phyloP scores from a whole-genome alignment of 2,329 filamentous ascomycete species.

The Paecilomyces variotii region DNA sequence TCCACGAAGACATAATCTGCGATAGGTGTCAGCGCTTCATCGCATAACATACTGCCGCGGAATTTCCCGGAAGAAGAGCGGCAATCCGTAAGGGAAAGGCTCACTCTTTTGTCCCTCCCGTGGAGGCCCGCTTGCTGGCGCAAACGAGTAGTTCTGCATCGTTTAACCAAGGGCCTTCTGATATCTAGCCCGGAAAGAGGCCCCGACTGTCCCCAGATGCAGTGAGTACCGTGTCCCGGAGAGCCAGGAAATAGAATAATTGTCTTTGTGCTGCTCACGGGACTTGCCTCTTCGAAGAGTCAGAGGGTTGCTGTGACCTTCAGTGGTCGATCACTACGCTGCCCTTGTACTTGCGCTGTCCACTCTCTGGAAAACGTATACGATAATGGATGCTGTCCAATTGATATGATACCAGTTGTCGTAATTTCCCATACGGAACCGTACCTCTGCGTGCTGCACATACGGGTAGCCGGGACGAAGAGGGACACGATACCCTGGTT shows the following conservation, averaged over 20 bases:
- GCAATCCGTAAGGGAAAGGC: constrained; percentile 20
- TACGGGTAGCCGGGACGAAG: neutral
- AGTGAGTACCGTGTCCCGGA: too few relatives aligned
- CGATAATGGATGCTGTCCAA: constrained; percentile 48
- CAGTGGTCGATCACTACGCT: neutral
- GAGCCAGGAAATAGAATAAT: neutral
- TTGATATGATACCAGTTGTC: constrained; percentile 56
- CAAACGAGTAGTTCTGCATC: constrained; percentile 70
- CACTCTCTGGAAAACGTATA: neutral
- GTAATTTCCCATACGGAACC: constrained; percentile 45
- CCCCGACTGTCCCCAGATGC: too few relatives aligned
- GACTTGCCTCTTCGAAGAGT: neutral
- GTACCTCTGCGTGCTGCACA: neutral
- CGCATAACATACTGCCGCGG: neutral
- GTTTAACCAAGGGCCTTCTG: neutral
- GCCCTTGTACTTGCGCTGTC: neutral
- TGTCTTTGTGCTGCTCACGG: neutral
- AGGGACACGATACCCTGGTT: neutral
- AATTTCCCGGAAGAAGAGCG: neutral
- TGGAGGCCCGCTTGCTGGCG: constrained; percentile 55
- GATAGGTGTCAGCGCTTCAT: constrained; percentile 2
- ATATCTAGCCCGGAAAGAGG: neutral
- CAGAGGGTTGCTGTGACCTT: neutral
- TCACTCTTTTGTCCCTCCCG: constrained; percentile 79
- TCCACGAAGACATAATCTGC: constrained; percentile 98